phyloP scores from a whole-genome alignment of 1,284 basidiomycete species.

The Exobasidium rhododendri region DNA sequence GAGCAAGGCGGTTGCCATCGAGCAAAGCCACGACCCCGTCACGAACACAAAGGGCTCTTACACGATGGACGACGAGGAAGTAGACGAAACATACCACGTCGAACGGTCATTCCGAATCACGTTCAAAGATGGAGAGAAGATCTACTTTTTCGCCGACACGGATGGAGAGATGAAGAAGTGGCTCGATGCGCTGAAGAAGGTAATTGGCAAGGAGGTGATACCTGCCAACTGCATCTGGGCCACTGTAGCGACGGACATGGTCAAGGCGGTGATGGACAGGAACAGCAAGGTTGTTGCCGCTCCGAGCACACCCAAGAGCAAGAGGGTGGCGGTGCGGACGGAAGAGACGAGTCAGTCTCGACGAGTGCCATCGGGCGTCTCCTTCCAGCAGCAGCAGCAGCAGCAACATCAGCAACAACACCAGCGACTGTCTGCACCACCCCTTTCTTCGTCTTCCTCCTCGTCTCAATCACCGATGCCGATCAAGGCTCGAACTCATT shows the following conservation, averaged over 20 bases:
- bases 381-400: neutral
- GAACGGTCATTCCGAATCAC: slow-evolving; percentile 81
- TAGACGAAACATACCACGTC: slow-evolving; percentile 67
- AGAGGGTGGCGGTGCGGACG: neutral
- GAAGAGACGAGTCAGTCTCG: neutral
- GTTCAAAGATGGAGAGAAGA: slow-evolving; percentile 76
- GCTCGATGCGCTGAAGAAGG: slow-evolving; percentile 60
- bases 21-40: slow-evolving; percentile 67
- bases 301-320: neutral
- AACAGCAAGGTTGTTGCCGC: neutral
- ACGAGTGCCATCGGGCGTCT: too few species aligned
- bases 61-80: slow-evolving; percentile 57
- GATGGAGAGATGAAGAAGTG: slow-evolving; percentile 82
- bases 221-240: slow-evolving; percentile 48
- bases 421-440: neutral
- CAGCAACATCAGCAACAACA: neutral
- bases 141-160: slow-evolving; percentile 85
- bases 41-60: neutral
- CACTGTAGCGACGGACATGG: slow-evolving; percentile 21
- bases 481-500: neutral
- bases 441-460: too few species aligned
- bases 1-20: slow-evolving; percentile 72
- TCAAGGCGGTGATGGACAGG: neutral
- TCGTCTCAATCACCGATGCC: neutral
- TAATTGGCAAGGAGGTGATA: slow-evolving; percentile 27